Conservation (phyloP, 208 protist genomes). For the Herpetomonas tarakana region DNA sequence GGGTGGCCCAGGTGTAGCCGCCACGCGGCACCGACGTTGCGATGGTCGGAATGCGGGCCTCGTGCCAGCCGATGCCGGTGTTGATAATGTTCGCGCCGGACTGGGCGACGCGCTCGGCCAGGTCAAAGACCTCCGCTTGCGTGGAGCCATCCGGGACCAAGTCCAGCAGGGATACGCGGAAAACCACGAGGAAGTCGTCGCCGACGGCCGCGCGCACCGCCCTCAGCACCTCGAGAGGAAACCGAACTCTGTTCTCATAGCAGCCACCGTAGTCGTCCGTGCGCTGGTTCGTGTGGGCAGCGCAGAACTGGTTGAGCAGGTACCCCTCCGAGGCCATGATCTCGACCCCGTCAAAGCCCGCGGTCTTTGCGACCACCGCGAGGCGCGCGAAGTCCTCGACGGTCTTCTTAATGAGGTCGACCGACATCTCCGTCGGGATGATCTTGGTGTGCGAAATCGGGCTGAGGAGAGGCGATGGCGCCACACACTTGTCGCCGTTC, state of each 20-base stretch:
- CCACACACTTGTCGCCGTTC: slow-evolving; percentile 44
- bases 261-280: slow-evolving; percentile 87
- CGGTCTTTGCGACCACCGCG: slow-evolving; percentile 47
- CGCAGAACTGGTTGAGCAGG: slow-evolving; percentile 87
- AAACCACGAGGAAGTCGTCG: slow-evolving; percentile 87
- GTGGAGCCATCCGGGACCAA: slow-evolving; percentile 73
- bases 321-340: slow-evolving; percentile 88
- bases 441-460: slow-evolving; percentile 30
- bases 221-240: slow-evolving; percentile 73
- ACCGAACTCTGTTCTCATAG: slow-evolving; percentile 78
- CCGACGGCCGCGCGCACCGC: slow-evolving; percentile 48
- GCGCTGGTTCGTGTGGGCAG: slow-evolving; percentile 71
- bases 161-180: slow-evolving; percentile 79
- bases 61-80: slow-evolving; percentile 90
- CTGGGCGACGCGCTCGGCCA: slow-evolving; percentile 60
- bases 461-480: slow-evolving; percentile 48
- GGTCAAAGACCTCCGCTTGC: slow-evolving; percentile 56
- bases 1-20: slow-evolving; percentile 65
- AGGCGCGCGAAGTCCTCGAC: slow-evolving; percentile 51
- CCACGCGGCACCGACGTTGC: slow-evolving; percentile 75
- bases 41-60: slow-evolving; percentile 87
- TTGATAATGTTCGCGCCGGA: slow-evolving; percentile 83
- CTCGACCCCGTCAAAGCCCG: slow-evolving; percentile 91
- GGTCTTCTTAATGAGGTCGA: slow-evolving; percentile 45
- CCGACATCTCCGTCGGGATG: slow-evolving; percentile 42